phyloP scores from a whole-genome alignment of 768 basidiomycete genomes.

The Chlorophyllum brunneum region DNA sequence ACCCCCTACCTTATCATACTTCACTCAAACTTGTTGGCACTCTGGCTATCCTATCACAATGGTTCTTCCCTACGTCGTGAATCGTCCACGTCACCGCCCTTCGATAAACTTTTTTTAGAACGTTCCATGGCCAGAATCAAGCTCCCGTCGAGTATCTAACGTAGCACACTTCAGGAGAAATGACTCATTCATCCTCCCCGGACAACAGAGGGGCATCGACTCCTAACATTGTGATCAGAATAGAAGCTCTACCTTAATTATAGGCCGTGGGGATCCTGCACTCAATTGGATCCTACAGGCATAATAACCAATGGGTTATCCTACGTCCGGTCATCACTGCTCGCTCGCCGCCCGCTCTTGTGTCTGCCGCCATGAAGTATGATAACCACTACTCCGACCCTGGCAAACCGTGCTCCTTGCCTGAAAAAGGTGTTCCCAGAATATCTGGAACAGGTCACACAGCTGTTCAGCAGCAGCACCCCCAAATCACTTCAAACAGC shows the following conservation, averaged over 20 bases:
- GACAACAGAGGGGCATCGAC: constrained; percentile 1
- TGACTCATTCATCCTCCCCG: neutral
- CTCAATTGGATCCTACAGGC: too few relatives aligned
- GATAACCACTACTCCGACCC: too few relatives aligned
- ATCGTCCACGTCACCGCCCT: too few relatives aligned
- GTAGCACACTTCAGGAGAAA: constrained; percentile 1
- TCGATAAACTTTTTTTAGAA: neutral
- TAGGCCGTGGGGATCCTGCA: neutral
- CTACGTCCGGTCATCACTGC: too few relatives aligned
- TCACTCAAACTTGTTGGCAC: neutral
- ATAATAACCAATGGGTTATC: too few relatives aligned
- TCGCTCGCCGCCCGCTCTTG: too few relatives aligned
- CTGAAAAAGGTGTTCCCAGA: too few relatives aligned
- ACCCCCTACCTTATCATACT: neutral
- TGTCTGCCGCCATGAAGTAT: too few relatives aligned
- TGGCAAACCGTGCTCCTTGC: too few relatives aligned
- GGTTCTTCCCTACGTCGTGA: neutral
- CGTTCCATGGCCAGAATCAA: neutral
- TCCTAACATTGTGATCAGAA: neutral
- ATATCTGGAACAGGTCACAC: too few relatives aligned
- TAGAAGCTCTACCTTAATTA: constrained; percentile 8
- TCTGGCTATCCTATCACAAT: neutral
- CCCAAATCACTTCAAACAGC: neutral
- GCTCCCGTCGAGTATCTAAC: constrained; percentile 1
- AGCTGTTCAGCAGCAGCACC: neutral